A percentile compares a stretch with the other conserved stretches of the same genome.
Evolutionary conservation across 208 protist species (phyloP).

Genomic region (Porcisia hertigi): DNA sequence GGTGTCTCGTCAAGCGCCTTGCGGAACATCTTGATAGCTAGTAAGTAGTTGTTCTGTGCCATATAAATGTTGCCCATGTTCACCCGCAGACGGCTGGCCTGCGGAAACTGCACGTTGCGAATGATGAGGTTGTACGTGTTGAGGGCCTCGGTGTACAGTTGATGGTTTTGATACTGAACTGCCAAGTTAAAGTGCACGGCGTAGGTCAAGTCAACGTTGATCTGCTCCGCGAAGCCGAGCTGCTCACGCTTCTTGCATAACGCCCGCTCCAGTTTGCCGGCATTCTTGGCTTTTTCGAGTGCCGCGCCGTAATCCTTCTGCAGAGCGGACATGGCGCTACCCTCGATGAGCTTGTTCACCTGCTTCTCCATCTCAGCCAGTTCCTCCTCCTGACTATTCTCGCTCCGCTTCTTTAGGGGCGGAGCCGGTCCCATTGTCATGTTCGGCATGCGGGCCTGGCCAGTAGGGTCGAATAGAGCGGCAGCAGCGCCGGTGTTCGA

Average conservation of each 20-base stretch:
- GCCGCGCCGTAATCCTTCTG: conserved; percentile 88
- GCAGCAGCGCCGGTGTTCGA: conserved; percentile 24
- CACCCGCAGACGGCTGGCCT: conserved; percentile 93
- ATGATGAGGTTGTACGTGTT: conserved; percentile 96
- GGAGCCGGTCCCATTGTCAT: conserved; percentile 84
- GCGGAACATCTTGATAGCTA: conserved; percentile 97
- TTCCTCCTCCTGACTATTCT: conserved; percentile 93
- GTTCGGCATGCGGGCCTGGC: conserved; percentile 61
- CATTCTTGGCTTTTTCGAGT: conserved; percentile 96
- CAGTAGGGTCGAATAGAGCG: conserved; percentile 82
- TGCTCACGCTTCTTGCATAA: conserved; percentile 93
- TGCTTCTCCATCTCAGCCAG: conserved; percentile 93
- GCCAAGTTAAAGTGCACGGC: conserved; percentile 97
- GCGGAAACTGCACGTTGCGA: conserved; percentile 94
- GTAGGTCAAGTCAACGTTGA: conserved; percentile 97
- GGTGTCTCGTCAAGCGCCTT: conserved; percentile 96
- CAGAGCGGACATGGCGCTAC: conserved; percentile 88
- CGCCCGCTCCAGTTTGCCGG: conserved; percentile 91
- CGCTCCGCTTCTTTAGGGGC: conserved; percentile 89
- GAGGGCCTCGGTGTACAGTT: conserved; percentile 95
- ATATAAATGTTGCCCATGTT: conserved; percentile 99
- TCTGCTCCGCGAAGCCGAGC: conserved; percentile 86
- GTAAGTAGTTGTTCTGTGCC: conserved; percentile 94
- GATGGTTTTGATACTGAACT: conserved; percentile 95
- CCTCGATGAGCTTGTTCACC: conserved; percentile 94